These are phyloP conservation scores for Rickenella mellea DNA, from an alignment of 768 basidiomycete genomes.

Conservation along the genomic window DNA sequence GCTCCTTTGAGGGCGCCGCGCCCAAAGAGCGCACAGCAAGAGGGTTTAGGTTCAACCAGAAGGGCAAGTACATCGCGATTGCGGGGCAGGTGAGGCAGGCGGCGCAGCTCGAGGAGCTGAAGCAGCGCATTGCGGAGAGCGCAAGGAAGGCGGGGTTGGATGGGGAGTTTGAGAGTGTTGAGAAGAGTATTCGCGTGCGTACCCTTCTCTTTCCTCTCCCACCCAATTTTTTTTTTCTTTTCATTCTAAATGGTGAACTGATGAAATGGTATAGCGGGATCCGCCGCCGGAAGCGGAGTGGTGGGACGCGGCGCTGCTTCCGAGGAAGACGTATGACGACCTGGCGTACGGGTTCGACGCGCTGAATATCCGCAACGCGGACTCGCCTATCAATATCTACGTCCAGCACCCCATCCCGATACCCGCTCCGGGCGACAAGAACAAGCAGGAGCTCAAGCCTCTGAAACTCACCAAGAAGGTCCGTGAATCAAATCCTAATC, in stretches of 20 bases:
- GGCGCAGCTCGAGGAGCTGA: constrained; percentile 78
- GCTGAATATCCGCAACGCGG: constrained; percentile 52
- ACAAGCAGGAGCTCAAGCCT: constrained; percentile 67
- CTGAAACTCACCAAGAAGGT: constrained; percentile 92
- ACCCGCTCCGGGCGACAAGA: constrained; percentile 82
- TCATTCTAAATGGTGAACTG: background rate
- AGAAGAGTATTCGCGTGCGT: constrained; percentile 79
- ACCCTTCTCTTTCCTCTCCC: background rate
- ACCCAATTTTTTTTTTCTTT: background rate
- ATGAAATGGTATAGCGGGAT: constrained; percentile 43
- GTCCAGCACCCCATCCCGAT: constrained; percentile 98
- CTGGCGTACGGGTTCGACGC: constrained; percentile 44
- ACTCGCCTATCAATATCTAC: constrained; percentile 80
- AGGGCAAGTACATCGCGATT: constrained; percentile 81
- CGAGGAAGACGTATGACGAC: constrained; percentile 73
- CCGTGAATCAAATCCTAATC: background rate
- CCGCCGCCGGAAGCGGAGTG: constrained; percentile 89
- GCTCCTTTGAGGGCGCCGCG: constrained; percentile 49
- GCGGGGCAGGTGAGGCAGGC: constrained; percentile 68
- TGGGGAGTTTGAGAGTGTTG: constrained; percentile 83
- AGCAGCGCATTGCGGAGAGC: constrained; percentile 87
- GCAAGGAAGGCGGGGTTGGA: constrained; percentile 91
- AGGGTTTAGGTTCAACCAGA: constrained; percentile 78
- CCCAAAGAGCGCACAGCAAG: constrained; percentile 64
- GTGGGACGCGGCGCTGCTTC: constrained; percentile 91